Evolutionary conservation across 768 basidiomycete genomes (phyloP).

Genomic region (Pleurotus tuber-regium): DNA sequence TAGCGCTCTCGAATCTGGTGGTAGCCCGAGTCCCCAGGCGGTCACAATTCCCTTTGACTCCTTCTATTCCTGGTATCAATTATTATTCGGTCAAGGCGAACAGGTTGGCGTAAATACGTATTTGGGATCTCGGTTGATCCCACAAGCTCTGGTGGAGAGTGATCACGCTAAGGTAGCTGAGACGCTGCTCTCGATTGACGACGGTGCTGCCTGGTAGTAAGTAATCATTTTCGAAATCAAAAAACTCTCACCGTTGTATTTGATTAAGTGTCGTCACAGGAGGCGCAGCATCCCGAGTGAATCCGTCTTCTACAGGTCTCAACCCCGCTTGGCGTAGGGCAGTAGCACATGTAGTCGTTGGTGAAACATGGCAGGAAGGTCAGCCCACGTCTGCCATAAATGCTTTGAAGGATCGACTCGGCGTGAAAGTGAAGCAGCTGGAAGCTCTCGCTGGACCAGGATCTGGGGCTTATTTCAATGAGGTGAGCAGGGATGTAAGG

Average conservation of each 20-base stretch:
- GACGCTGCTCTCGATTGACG: slow-evolving; percentile 13
- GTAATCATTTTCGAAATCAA: neutral
- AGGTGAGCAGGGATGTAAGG: slow-evolving; percentile 27
- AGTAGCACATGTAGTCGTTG: slow-evolving; percentile 25
- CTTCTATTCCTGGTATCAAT: slow-evolving; percentile 23
- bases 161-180: slow-evolving; percentile 23
- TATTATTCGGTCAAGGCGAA: neutral
- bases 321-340: slow-evolving; percentile 49
- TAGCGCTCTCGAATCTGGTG: slow-evolving; percentile 23
- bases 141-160: slow-evolving; percentile 23
- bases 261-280: slow-evolving; percentile 37
- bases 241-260: neutral
- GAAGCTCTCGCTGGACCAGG: slow-evolving; percentile 28
- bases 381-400: slow-evolving; percentile 19
- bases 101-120: slow-evolving; percentile 25
- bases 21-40: slow-evolving; percentile 7
- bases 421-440: slow-evolving; percentile 19
- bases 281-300: slow-evolving; percentile 36
- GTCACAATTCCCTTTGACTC: slow-evolving; percentile 18
- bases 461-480: slow-evolving; percentile 47
- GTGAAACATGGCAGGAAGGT: slow-evolving; percentile 27
- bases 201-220: slow-evolving; percentile 12
- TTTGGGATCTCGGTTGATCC: slow-evolving; percentile 31
- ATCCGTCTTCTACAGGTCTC: slow-evolving; percentile 37
- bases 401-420: slow-evolving; percentile 16